A percentile compares a stretch with the other conserved stretches of the same genome.
phyloP scores from a whole-genome alignment of 768 basidiomycete genomes.

The Cyclocybe cylindracea region DNA sequence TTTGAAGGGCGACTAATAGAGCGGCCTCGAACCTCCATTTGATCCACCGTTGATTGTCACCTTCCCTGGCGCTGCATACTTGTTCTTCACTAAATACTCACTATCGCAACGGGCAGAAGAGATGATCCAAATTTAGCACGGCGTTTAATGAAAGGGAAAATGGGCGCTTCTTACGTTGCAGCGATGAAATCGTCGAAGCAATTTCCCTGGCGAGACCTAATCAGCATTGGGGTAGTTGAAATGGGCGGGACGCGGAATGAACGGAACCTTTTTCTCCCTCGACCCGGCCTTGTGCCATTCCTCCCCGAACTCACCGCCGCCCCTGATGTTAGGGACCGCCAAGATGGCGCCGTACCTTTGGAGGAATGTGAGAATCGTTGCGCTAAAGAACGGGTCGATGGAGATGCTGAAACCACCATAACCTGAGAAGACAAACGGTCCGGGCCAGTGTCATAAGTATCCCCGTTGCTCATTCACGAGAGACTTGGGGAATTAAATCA shows the following conservation, averaged over 20 bases:
- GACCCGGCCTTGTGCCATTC: constrained; percentile 81
- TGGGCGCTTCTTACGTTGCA: constrained; percentile 56
- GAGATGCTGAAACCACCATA: constrained; percentile 83
- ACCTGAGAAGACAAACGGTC: constrained; percentile 36
- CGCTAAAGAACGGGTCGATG: constrained; percentile 71
- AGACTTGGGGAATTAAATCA: constrained; percentile 18
- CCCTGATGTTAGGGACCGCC: constrained; percentile 61
- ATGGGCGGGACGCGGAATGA: not conserved
- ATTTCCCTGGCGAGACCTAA: constrained; percentile 47
- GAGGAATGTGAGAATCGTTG: constrained; percentile 71
- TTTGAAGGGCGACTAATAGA: not conserved
- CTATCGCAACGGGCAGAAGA: constrained; percentile 32
- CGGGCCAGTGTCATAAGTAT: not conserved
- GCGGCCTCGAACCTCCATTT: constrained; percentile 62
- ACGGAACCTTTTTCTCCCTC: constrained; percentile 63
- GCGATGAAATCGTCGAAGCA: constrained; percentile 85
- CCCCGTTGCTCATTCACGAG: not conserved
- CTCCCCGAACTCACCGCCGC: constrained; percentile 81
- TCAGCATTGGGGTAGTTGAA: constrained; percentile 3
- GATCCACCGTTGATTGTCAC: constrained; percentile 79
- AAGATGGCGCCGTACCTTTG: constrained; percentile 69
- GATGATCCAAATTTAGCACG: not conserved
- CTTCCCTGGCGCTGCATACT: constrained; percentile 68
- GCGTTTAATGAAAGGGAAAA: not conserved
- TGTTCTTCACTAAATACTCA: constrained; percentile 71